Evolutionary conservation across 495 filamentous ascomycete genomes (phyloP), one percentile per base, ranked within the genome.

Genomic region (Pseudomonodictys pantanalensis): DNA sequence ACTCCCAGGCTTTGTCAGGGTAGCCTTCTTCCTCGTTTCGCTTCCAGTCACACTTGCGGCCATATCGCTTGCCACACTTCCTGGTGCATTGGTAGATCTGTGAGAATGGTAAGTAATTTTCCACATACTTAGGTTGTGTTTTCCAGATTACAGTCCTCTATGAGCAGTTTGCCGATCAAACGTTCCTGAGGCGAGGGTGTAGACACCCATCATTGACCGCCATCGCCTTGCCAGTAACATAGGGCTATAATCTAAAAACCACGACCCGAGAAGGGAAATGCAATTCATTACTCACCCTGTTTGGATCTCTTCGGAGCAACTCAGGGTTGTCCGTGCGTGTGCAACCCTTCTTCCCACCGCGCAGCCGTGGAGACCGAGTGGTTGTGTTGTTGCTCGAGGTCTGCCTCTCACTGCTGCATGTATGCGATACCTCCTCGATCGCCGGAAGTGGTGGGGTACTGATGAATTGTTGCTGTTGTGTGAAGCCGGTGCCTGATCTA

Each of bases 21-120:
- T 67, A 67, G 7, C 64, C 59, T 50, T 67, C 64, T 52, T 67
- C 59, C 30, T 67, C 64, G 17, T 67, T 67, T 38, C 64, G 32
- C 51, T 67, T 67, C 64, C 64, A 67, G 59, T 67, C 64, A 29
- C 64, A 67, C 48, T 67, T 67, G n/a, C 64, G 64, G 2, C 59
- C 64, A 43, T 67, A 67, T 29, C 59, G 30, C 48, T 67, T 67
- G 2, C 64, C 64, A 28, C 64, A 67, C 38, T 67, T 67, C 28
- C 64, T 22, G 3, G 64, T 67, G 51, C 64, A 67, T 24, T 67
- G 64, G 38, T 55, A 67, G n/a, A 67, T 60, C 33, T 63, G n/a
- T n/a, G n/a, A n/a, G n/a, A n/a, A n/a, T n/a, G n/a, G n/a, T n/a
- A n/a, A n/a, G n/a, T n/a, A n/a, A n/a, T n/a, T n/a, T n/a, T n/a